Base-by-base conservation (phyloP, 164 flowering plant genomes). In the Paratinospora sagittata region DNA sequence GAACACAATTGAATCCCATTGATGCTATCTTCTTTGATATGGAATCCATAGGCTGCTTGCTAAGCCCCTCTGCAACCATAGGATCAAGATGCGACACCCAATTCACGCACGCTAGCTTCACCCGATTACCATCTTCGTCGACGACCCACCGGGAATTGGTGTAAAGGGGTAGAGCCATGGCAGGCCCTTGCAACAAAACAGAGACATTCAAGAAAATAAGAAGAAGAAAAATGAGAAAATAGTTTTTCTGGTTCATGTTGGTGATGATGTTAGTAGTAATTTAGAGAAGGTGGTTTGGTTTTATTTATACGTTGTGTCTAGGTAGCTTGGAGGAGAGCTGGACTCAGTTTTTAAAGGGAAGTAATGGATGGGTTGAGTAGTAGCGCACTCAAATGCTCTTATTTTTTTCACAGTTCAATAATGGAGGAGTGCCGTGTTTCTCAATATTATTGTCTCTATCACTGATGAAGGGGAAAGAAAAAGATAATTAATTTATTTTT, bases 31-130 rank as follows among this genome's bases (percentile, higher is more conserved):
- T 58, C 70, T 82, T 74, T 5, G 96, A 83, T 34, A 94, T 85
- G 0, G 9, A 75, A 49, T 86, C 92, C 49, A 89, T 45, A 10
- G 98, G 89, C 78, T 85, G 91, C 80, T 89, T 89, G 87, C 81
- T 84, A 4, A 94, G 92, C 36, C 98, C 98, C 77, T 94, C 98
- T 0, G 98, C 96, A 49, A 94, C 84, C 84, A 84, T 77, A 0
- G 80, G 62, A 23, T 92, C 91, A 16, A 94, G 84, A 66, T 92
- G 97, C 0, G 97, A 74, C 37, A 74, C 84, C 98, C 97, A 92
- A 58, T 87, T 94, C 21, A 85, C 88, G 69, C 98, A 94, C 0
- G 95, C 84, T 19, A 94, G 80, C 85, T 94, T 94, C 74, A 90
- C 90, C 0, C 98, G 78, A 19, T 65, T 68, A 27, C 89, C 91